Base-by-base conservation (phyloP, 1,284 basidiomycete species). In the Apiotrichum gracile region DNA sequence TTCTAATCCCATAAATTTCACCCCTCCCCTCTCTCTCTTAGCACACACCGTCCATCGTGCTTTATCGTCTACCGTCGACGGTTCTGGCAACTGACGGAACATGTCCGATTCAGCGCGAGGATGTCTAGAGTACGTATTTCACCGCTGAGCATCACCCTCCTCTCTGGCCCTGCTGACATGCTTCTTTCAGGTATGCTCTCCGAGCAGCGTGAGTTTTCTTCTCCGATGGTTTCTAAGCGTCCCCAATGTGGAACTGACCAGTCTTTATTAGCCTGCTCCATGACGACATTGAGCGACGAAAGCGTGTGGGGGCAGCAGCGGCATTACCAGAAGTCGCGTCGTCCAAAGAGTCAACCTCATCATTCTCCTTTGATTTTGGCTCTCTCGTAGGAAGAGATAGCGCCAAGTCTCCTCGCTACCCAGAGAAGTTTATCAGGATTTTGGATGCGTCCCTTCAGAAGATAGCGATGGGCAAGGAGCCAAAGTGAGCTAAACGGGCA, bases 401-500 rank as follows among this genome's bases (percentile, higher is more conserved):
- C 3, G 45, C 54, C 12, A 90, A 87, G 77, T 87, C 83, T 53
- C 86, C 89, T 64, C 89, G 89, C 67, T 94, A 92, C 69, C 91
- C 92, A 0, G 91, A 96, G 75, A 91, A 91, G 73, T 78, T 94
- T 57, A 71, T 96, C 58, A 94, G 91, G 73, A 85, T 87, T 8
- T 74, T 97, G 59, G 91, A 94, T 69, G 81, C 84, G 70, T 88
- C 85, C 70, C 73, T 96, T 68, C 86, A 92, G 76, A 83, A 85
- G 61, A 91, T 96, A 62, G 89, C 89, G 8, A 91, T 92, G 85
- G 91, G 89, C 1, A 87, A 85, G 73, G 90, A 94, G 70, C 71
- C 85, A 34, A 83, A 81, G 89, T 92, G n/a, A 17, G 25, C 31
- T 37, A 22, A 27, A 5, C 17, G n/a, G 17, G 5, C 13, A 7